These are phyloP conservation scores for Amoebophrya sp. DNA, from an alignment of 169 alveolate genomes.

Conservation along the genomic window DNA sequence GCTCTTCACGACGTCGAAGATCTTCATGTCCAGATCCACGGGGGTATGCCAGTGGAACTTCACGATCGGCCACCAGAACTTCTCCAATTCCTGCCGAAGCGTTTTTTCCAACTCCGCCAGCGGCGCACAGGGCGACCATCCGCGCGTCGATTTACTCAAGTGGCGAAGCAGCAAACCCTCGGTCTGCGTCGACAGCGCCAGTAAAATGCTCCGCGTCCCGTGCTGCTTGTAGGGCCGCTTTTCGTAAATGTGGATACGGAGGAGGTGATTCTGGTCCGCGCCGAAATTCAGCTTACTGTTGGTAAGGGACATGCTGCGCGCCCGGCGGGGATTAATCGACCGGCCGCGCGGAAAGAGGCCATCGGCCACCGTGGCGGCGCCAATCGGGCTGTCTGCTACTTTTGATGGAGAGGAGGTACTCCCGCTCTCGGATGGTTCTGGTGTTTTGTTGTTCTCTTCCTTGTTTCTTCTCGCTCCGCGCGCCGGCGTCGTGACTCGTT, in stretches of 20 bases:
- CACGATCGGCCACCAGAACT: background rate
- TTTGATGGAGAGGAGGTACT: background rate
- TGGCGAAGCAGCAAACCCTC: background rate
- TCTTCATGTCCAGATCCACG: background rate
- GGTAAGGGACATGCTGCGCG: no score
- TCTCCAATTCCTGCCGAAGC: background rate
- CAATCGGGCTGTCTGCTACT: background rate
- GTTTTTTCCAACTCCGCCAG: background rate
- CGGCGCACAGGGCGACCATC: conserved; percentile 4
- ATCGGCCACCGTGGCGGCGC: background rate
- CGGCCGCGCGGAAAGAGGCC: background rate
- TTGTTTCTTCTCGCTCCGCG: background rate
- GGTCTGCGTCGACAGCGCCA: background rate
- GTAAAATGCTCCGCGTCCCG: background rate
- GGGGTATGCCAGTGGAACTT: background rate
- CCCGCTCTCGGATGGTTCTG: background rate
- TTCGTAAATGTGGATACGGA: background rate
- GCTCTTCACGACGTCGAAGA: background rate
- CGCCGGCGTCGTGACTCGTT: background rate
- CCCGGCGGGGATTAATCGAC: no score
- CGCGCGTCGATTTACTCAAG: background rate
- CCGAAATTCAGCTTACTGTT: background rate
- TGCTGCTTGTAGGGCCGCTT: background rate
- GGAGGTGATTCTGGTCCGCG: background rate
- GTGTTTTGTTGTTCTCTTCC: no score